Conservation (phyloP, 2,329 filamentous ascomycete species). For the Colletotrichum sp. region DNA sequence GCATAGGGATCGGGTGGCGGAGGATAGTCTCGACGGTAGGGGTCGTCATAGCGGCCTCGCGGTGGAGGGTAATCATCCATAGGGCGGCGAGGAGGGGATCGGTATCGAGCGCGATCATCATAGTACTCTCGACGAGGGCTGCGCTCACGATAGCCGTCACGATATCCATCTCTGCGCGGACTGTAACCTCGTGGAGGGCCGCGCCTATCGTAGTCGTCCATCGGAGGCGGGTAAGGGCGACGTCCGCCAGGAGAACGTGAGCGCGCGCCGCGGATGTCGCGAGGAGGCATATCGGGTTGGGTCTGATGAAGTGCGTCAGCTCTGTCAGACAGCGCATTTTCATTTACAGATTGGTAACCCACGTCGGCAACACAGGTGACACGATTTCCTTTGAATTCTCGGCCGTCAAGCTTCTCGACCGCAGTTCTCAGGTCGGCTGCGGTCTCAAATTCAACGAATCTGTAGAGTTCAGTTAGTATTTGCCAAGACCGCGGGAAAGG, state of each 20-base stretch:
- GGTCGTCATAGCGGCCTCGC: constrained; percentile 75
- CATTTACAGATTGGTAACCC: constrained; percentile 41
- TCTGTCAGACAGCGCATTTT: neutral
- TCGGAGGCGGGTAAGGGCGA: constrained; percentile 70
- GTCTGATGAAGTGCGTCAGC: constrained; percentile 53
- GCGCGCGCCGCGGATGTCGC: constrained; percentile 71
- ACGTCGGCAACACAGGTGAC: constrained; percentile 92
- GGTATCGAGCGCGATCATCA: constrained; percentile 80
- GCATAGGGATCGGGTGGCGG: constrained; percentile 68
- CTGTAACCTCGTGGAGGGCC: constrained; percentile 83
- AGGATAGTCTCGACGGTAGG: constrained; percentile 74
- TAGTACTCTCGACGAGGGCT: constrained; percentile 89
- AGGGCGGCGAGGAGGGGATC: constrained; percentile 79
- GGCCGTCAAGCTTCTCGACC: constrained; percentile 91
- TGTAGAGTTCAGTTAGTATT: constrained; percentile 38
- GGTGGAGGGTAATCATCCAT: constrained; percentile 78
- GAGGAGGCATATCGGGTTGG: constrained; percentile 76
- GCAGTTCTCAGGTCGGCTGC: constrained; percentile 87
- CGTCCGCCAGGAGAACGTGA: constrained; percentile 77
- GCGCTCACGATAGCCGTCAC: constrained; percentile 84
- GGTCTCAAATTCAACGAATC: constrained; percentile 98
- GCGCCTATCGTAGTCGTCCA: constrained; percentile 85
- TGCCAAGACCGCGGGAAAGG: neutral
- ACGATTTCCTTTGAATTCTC: constrained; percentile 88
- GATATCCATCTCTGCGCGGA: constrained; percentile 70